Evolutionary conservation across 495 filamentous ascomycete species (phyloP), one percentile per base, ranked within the genome.

Genomic region (Pyrenula massariospora): DNA sequence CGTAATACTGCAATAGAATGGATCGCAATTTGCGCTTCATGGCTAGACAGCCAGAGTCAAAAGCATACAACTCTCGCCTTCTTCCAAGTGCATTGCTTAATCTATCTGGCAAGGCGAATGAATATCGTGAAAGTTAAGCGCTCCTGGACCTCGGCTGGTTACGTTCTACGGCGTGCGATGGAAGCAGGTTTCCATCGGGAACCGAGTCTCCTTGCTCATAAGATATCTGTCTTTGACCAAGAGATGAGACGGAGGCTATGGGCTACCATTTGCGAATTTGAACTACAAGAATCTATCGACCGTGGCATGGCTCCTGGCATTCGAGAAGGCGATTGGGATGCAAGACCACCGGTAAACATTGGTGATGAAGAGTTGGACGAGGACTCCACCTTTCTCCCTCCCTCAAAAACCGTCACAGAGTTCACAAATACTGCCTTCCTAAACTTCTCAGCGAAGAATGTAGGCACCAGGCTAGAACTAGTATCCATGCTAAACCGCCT

Each of bases 101-200:
- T 70, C 0, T 57, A 77, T 20, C 63, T 82, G 12, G 72, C 78
- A 2, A 73, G 78, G 24, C 70, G 76, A 57, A 68, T 76, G 5
- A 75, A 75, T 59, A 67, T 64, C 2, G 62, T 81, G 11, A 76
- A 77, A 21, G 72, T 68, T n/a, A 77, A 82, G 54, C 62, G 76
- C 3, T 65, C 72, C 1, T 82, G 80, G 79, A 74, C 72, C 22
- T 72, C 71, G 2, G 67, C 68, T 23, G 79, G 80, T 0, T 70
- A 70, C 0, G 68, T 83, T 0, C 55, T 79, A 0, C 63, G 72
- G 50, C 68, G 61, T 25, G 77, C 77, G 12, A 77, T 81, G 67
- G 68, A 75, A 21, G 74, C 76, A 48, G 77, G 77, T 2, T 63
- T 83, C 3, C 78, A 84, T 60, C 78, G 77, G 21, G 81, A 84